Base-by-base conservation (phyloP, 352 stramenopile genomes). In the Globisporangium nunn region DNA sequence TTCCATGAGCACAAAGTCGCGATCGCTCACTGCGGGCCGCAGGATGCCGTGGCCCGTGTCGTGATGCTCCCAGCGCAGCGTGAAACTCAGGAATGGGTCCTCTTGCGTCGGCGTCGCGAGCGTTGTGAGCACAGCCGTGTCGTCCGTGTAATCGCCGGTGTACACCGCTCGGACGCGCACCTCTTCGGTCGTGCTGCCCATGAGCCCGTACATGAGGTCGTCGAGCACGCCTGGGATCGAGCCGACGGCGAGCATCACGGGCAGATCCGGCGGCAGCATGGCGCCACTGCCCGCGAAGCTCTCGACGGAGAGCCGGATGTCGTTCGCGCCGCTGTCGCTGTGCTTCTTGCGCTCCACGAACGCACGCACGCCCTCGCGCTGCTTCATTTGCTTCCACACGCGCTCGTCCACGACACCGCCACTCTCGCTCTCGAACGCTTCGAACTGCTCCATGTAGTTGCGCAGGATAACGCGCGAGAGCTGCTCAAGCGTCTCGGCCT, bases 11-110 rank as follows among this genome's bases (percentile, higher is more conserved):
- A 78, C 56, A 39, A 64, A 74, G 52, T 78, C 61, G 15, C 70
- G 58, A 18, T 72, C 65, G 39, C 58, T 63, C 4, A 74, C 52
- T 4, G 69, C 52, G 1, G 66, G 47, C 6, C 63, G 66, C n/a
- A 75, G 46, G 17, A 73, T 45, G 7, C 70, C 45, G 29, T 63
- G 41, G 11, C 33, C 29, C 17, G 51, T 50, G 35, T 71, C 51
- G 52, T 60, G 53, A 12, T 70, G 72, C 40, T 67, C 63, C 67
- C 66, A 77, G 33, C 76, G 76, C 40, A 81, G 59, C 10, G 54
- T 70, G 33, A 76, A 30, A 11, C 61, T 71, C 14, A 56, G 64
- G 54, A 75, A 71, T 35, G 67, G 72, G 17, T 72, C 55, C 6
- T 61, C 53, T 28, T 52, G 47, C 6, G 57, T 66, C 6, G 70